phyloP scores from a whole-genome alignment of 2,329 filamentous ascomycete species.

The Xylariaceae sp. region DNA sequence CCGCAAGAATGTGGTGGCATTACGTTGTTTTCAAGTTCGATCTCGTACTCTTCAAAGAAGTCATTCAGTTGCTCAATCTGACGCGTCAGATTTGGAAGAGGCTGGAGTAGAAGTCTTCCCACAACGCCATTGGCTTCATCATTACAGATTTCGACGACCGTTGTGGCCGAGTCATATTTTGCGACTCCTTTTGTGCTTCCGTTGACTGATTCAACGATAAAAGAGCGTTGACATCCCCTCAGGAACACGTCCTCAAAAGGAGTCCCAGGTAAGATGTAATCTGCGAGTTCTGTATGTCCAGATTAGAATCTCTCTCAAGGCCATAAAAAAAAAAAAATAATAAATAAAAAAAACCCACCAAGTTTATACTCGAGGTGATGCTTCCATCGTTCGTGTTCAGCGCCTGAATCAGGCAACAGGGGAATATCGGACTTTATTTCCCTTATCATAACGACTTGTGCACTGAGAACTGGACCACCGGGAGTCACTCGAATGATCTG shows the following conservation, averaged over 20 bases:
- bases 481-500: slow-evolving; percentile 59
- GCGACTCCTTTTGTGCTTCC: slow-evolving; percentile 40
- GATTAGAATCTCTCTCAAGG: slow-evolving; percentile 7
- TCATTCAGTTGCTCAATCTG: slow-evolving; percentile 62
- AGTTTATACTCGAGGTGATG: slow-evolving; percentile 27
- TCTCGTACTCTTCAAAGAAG: slow-evolving; percentile 54
- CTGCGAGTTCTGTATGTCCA: slow-evolving; percentile 48
- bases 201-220: slow-evolving; percentile 54
- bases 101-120: slow-evolving; percentile 41
- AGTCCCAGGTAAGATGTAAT: slow-evolving; percentile 65
- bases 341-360: slow-evolving; percentile 17
- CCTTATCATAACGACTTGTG: slow-evolving; percentile 53
- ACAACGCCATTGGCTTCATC: slow-evolving; percentile 27
- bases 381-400: slow-evolving; percentile 30
- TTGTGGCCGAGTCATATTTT: slow-evolving; percentile 37
- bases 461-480: slow-evolving; percentile 46
- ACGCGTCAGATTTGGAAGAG: slow-evolving; percentile 61
- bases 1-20: slow-evolving; percentile 43
- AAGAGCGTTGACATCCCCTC: slow-evolving; percentile 53
- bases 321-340: too few species aligned
- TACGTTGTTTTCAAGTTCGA: slow-evolving; percentile 32
- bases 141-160: slow-evolving; percentile 36
- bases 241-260: slow-evolving; percentile 59
- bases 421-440: slow-evolving; percentile 45
- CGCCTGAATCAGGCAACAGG: slow-evolving; percentile 25